Evolutionary conservation across 345 rosid species (phyloP), one percentile per base, ranked within the genome.

Genomic region (Salix brachista): DNA sequence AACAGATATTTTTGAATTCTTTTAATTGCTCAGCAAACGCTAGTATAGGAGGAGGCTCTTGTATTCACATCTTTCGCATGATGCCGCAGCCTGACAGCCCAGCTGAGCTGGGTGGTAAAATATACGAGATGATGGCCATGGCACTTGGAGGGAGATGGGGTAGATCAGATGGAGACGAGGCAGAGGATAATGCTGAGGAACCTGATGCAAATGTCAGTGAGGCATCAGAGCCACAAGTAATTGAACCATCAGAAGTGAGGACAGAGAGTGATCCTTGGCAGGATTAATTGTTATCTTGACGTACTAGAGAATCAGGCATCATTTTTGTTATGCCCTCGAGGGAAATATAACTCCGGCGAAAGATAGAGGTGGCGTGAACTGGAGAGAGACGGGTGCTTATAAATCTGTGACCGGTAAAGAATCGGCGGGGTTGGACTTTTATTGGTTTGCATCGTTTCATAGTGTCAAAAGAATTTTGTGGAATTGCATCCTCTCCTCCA

Each of bases 91-190:
- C 99, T 23, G 99, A 94, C 74, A 96, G 93, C 82, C 99, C 98
- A 16, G 94, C 97, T 0, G 97, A 94, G 79, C 75, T 96, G 71
- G 99, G 99, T 56, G 91, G 86, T 88, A 96, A 94, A 88, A 94
- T 96, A 70, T 94, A 96, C 16, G 97, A 96, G 85, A 94, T 96
- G 96, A 96, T 96, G 97, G 92, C 95, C 1, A 87, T 96, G 91
- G 99, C 99, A 21, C 90, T 96, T 17, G 98, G 98, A 54, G 98
- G 98, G 67, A 90, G 97, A 89, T 96, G 99, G 99, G 99, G 97
- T 28, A 85, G 96, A 80, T 84, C 84, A 13, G 96, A 91, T 60
- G 90, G 80, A 8, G 90, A 71, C 16, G 86, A 70, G 41, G 81
- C 34, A 14, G 78, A 65, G 74, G 76, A 72, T 42, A 65, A 75